Evolutionary conservation across 441 rosid genomes (phyloP).

Genomic region (Syzygium syzygioides): DNA sequence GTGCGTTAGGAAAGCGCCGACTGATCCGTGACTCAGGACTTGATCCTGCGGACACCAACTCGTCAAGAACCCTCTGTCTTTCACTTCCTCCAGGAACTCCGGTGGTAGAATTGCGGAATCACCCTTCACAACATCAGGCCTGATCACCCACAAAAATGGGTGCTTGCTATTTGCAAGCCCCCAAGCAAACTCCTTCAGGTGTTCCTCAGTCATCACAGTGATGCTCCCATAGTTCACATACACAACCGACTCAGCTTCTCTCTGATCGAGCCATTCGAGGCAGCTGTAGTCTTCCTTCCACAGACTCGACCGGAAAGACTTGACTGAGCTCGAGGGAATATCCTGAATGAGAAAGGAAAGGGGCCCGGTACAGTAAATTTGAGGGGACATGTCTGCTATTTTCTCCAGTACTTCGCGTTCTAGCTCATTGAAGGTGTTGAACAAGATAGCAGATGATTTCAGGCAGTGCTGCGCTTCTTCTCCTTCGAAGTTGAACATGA

Average conservation of each 20-base stretch:
- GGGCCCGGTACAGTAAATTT: constrained; percentile 27
- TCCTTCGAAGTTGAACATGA: constrained; percentile 9
- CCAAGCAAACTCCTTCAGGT: constrained; percentile 24
- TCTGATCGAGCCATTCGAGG: constrained; percentile 15
- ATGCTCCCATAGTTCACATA: constrained; percentile 21
- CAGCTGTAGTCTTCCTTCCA: constrained; percentile 18
- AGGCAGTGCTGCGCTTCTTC: constrained; percentile 7
- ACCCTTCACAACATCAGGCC: constrained; percentile 19
- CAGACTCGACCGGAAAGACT: constrained; percentile 10
- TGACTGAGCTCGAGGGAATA: neutral
- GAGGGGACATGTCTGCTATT: constrained; percentile 11
- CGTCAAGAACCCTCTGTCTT: constrained; percentile 10
- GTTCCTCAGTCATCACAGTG: constrained; percentile 8
- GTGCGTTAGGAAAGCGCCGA: constrained; percentile 17
- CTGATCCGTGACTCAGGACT: constrained; percentile 12
- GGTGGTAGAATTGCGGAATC: constrained; percentile 11
- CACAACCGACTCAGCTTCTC: constrained; percentile 6
- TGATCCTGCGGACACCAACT: constrained; percentile 22
- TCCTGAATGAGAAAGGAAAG: constrained; percentile 10
- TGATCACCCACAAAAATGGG: constrained; percentile 17
- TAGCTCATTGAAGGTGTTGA: constrained; percentile 25
- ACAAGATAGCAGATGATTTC: constrained; percentile 16
- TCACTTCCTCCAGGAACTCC: constrained; percentile 12
- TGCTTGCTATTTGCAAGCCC: constrained; percentile 22
- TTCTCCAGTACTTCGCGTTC: constrained; percentile 19